Base-by-base conservation (phyloP, 176 grass and related monocot species). In the Microstegium vimineum region DNA sequence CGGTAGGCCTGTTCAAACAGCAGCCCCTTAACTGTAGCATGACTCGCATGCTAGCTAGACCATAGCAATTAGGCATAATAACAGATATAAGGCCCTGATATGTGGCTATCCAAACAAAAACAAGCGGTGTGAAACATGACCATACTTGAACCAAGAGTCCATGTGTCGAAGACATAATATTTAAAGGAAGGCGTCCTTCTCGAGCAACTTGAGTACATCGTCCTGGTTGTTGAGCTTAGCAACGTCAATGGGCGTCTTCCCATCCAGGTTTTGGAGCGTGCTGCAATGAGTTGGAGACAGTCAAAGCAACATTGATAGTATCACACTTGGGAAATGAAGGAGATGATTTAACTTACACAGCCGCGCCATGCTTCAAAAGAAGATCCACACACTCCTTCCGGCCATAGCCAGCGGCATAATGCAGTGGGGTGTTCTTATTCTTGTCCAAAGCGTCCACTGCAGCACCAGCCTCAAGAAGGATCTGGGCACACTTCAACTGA, bases 171-270 rank as follows among this genome's bases (percentile, higher is more conserved):
- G 36, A 4, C 27, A 79, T 60, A 23, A 6, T 10, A 49, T 83
- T 78, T 81, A 97, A 31, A 97, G 86, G 83, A 97, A 97, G 25
- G 35, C 92, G 18, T 97, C 94, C 88, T 92, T 94, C 81, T 94
- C 94, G 35, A 97, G 89, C 63, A 94, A 71, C 87, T 83, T 97
- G 32, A 97, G 80, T n/a, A 90, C 94, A 51, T 97, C 94, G 0
- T 90, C 85, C 85, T 97, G 94, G 65, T 94, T 90, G 79, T 97
- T 97, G 79, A 97, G 89, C 87, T 92, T 97, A 31, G 94, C 91
- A 7, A 97, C 94, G 5, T 97, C 94, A 15, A 94, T 91, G 32
- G 94, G 91, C 22, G 91, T 94, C 63, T 97, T 97, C 37, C 94
- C 94, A 22, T 97, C 94, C 87, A 92, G 62, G 83, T 97, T 97